These are phyloP conservation scores for Ophiostoma australiae DNA, from an alignment of 2,329 filamentous ascomycete genomes.

Conservation along the genomic window DNA sequence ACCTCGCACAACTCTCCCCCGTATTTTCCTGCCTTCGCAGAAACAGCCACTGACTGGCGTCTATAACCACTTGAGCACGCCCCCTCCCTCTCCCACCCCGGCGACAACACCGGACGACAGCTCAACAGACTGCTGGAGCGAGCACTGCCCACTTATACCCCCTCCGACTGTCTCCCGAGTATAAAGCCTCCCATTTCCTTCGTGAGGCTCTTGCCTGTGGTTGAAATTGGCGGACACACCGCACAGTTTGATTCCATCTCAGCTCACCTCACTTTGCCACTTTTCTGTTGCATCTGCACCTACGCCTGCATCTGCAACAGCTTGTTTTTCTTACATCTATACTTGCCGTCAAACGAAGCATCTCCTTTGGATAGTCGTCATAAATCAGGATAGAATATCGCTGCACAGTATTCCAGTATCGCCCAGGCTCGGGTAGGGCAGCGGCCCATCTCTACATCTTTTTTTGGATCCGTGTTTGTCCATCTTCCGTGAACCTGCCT, in stretches of 20 bases:
- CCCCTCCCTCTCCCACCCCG: no score
- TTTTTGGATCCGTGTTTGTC: neutral
- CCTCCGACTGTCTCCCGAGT: neutral
- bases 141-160: neutral
- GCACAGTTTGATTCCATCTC: neutral
- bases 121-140: neutral
- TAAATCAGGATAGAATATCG: neutral
- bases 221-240: neutral
- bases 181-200: neutral
- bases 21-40: neutral
- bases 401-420: neutral
- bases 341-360: neutral
- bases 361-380: neutral
- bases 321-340: neutral
- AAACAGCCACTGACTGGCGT: neutral
- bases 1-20: neutral
- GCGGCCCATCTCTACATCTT: neutral
- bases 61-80: neutral
- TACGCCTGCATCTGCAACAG: neutral
- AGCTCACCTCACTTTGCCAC: neutral
- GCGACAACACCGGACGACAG: neutral
- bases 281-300: neutral
- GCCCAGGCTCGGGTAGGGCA: neutral
- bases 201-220: neutral
- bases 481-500: neutral